Conservation (phyloP, 164 flowering plant genomes). For the Vitis riparia region DNA sequence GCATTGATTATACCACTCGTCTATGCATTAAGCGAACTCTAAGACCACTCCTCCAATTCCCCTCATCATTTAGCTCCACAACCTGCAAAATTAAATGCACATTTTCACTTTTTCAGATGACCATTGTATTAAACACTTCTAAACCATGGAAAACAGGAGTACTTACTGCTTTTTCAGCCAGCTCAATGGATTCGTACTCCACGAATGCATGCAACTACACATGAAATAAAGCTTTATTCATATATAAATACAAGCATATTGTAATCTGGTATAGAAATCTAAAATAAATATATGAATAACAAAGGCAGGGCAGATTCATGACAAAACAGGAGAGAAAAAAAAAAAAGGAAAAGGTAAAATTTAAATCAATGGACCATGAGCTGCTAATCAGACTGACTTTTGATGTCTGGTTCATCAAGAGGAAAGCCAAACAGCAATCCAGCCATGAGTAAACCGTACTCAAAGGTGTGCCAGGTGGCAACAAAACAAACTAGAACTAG, state of each 20-base stretch:
- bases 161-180: conserved; percentile 96
- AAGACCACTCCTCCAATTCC: conserved; percentile 90
- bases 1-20: conserved; percentile 42
- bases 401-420: neutral
- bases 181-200: conserved; percentile 83
- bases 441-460: neutral
- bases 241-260: neutral
- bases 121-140: neutral
- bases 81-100: conserved; percentile 39
- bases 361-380: neutral
- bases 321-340: neutral
- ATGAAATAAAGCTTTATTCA: conserved; percentile 7
- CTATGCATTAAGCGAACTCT: conserved; percentile 69
- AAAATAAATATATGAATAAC: too few relatives aligned
- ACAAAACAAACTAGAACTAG: neutral
- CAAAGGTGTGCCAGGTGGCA: neutral
- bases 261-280: neutral
- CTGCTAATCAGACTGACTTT: neutral
- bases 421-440: neutral
- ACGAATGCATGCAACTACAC: conserved; percentile 95
- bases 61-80: conserved; percentile 76
- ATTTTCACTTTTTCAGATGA: neutral
- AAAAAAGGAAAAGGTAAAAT: too few relatives aligned
- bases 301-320: too few relatives aligned
- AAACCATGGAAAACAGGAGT: neutral